Percentiles rank a stretch among this genome's conserved stretches.
Evolutionary conservation across 2,329 filamentous ascomycete species (phyloP).

Genomic region (Epichloe amarillans): DNA sequence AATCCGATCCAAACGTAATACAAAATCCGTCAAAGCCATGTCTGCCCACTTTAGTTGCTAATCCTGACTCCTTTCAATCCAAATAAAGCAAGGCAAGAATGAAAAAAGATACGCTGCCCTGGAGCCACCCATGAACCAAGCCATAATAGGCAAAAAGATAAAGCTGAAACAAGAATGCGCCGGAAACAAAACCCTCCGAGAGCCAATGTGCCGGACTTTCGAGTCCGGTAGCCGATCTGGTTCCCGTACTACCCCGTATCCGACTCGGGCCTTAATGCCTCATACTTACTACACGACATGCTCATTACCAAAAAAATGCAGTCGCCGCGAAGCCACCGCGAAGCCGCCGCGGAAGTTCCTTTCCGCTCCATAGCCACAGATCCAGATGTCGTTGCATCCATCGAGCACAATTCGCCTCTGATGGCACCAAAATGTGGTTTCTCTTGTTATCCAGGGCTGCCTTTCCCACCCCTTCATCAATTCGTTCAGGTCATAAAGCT

Average conservation of each 20-base stretch:
- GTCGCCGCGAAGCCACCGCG: slow-evolving; percentile 17
- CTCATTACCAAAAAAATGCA: slow-evolving; percentile 15
- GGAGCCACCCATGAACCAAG: slow-evolving; percentile 1
- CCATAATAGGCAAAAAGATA: neutral
- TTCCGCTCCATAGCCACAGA: neutral
- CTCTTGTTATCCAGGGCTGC: neutral
- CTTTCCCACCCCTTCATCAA: slow-evolving; percentile 6
- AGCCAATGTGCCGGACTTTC: neutral
- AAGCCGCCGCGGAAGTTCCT: slow-evolving; percentile 12
- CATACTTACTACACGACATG: slow-evolving; percentile 6
- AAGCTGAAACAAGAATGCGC: slow-evolving; percentile 2
- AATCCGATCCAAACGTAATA: slow-evolving; percentile 3
- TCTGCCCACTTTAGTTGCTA: neutral
- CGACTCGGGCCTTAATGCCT: neutral
- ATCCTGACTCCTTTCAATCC: slow-evolving; percentile 2
- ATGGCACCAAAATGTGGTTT: neutral
- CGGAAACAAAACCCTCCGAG: neutral
- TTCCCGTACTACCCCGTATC: neutral
- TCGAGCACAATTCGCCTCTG: neutral
- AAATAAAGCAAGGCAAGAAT: slow-evolving; percentile 2
- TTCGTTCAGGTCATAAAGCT: slow-evolving; percentile 12
- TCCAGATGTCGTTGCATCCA: neutral
- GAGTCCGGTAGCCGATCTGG: neutral
- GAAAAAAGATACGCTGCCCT: neutral
- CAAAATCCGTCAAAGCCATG: slow-evolving; percentile 2